Evolutionary conservation across 345 rosid genomes (phyloP).

Genomic region (Erysimum cheiranthoides): DNA sequence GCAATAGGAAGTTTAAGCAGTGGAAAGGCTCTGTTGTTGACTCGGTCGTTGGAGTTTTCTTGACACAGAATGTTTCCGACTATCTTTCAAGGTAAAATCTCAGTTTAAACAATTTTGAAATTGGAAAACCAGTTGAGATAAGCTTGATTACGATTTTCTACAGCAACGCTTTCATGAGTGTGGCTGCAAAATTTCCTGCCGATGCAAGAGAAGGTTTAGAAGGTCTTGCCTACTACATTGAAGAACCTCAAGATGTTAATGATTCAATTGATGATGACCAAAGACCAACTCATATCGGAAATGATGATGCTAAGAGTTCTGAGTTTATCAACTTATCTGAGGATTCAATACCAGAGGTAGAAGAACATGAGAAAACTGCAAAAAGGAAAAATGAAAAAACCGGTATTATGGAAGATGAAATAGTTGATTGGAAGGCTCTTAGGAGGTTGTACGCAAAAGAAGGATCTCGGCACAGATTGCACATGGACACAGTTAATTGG

Average conservation of each 20-base stretch:
- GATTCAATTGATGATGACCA: background rate
- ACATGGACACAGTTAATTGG: constrained; percentile 70
- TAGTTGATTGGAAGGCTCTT: constrained; percentile 56
- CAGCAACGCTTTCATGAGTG: constrained; percentile 62
- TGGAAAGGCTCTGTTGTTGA: constrained; percentile 80
- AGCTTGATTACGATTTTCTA: background rate
- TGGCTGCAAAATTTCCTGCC: constrained; percentile 56
- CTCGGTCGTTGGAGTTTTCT: constrained; percentile 67
- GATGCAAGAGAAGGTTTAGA: constrained; percentile 15
- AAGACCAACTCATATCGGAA: background rate
- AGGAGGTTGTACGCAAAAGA: constrained; percentile 46
- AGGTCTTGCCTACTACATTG: background rate
- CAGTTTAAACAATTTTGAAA: background rate
- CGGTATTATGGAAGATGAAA: constrained; percentile 17
- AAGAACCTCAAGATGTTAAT: constrained; percentile 39
- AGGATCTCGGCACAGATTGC: constrained; percentile 39
- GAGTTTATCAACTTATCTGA: background rate
- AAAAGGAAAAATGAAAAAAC: constrained; percentile 36
- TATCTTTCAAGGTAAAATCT: constrained; percentile 60
- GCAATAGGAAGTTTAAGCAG: constrained; percentile 56
- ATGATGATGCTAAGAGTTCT: background rate
- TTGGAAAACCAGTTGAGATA: background rate
- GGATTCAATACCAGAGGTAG: background rate
- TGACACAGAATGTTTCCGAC: constrained; percentile 71
- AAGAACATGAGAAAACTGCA: background rate